These are phyloP conservation scores for Fusarium sambucinum DNA, from an alignment of 2,329 filamentous ascomycete genomes.

Conservation along the genomic window DNA sequence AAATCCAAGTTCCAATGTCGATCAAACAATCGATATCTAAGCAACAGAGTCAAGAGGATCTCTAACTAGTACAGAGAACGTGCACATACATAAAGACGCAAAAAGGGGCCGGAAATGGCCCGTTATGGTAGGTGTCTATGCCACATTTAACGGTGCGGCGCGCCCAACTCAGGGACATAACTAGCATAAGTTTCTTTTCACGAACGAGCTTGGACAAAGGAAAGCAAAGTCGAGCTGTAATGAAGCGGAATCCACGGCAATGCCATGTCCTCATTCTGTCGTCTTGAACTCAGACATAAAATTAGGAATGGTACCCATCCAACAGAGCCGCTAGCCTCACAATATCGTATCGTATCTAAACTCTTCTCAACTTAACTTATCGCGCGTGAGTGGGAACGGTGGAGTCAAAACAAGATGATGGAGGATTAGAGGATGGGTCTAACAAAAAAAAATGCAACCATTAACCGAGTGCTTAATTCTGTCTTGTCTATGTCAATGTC, in stretches of 20 bases:
- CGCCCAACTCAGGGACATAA: background rate
- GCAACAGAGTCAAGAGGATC: background rate
- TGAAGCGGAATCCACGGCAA: slow-evolving; percentile 18
- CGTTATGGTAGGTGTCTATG: slow-evolving; percentile 37
- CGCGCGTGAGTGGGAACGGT: slow-evolving; percentile 38
- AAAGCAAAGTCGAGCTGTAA: slow-evolving; percentile 6
- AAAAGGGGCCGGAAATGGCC: slow-evolving; percentile 44
- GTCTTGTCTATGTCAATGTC: background rate
- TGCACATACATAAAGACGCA: background rate
- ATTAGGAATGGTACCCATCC: slow-evolving; percentile 35
- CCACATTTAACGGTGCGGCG: slow-evolving; percentile 33
- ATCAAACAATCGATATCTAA: slow-evolving; percentile 32
- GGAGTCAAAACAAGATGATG: slow-evolving; percentile 40
- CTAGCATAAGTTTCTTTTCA: background rate
- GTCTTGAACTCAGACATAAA: slow-evolving; percentile 5
- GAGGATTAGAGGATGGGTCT: slow-evolving; percentile 17
- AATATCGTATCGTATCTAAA: slow-evolving; percentile 17
- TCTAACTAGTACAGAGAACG: background rate
- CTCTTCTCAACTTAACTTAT: slow-evolving; percentile 17
- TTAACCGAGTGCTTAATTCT: background rate
- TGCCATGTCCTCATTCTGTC: slow-evolving; percentile 10
- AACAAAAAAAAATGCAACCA: slow-evolving; percentile 13
- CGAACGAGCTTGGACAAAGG: background rate
- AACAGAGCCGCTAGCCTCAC: slow-evolving; percentile 27
- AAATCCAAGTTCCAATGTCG: slow-evolving; percentile 18